These are phyloP conservation scores for Alternaria hordeiaustralica DNA, from an alignment of 2,329 filamentous ascomycete species.

Conservation along the genomic window DNA sequence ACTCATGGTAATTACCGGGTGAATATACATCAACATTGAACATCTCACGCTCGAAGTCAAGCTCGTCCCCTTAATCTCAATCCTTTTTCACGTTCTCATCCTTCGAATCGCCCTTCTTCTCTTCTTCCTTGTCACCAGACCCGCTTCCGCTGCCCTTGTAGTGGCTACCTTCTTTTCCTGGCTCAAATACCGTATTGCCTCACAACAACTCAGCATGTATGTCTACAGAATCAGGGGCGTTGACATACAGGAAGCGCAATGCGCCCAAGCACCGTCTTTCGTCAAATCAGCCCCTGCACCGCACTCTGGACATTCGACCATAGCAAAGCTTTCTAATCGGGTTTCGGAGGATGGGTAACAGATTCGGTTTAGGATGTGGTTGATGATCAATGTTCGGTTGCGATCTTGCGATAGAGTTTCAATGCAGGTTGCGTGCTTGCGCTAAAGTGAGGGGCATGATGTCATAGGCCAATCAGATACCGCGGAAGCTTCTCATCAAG, in stretches of 20 bases:
- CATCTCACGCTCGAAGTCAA: neutral
- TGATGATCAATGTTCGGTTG: neutral
- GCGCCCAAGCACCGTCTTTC: slow-evolving; percentile 37
- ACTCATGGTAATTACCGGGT: neutral
- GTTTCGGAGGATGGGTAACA: neutral
- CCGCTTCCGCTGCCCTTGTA: slow-evolving; percentile 34
- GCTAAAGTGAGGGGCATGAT: slow-evolving; percentile 20
- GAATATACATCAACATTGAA: neutral
- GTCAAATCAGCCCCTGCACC: slow-evolving; percentile 36
- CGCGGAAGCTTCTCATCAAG: neutral
- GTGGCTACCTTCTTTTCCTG: slow-evolving; percentile 34
- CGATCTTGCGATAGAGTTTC: slow-evolving; percentile 1
- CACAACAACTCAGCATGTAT: neutral
- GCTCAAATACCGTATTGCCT: slow-evolving; percentile 35
- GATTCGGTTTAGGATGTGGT: neutral
- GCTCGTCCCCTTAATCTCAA: neutral
- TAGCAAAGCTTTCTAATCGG: slow-evolving; percentile 2
- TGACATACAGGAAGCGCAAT: slow-evolving; percentile 37
- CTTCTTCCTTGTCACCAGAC: slow-evolving; percentile 35
- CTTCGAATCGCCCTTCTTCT: slow-evolving; percentile 20
- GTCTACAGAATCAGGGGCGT: neutral
- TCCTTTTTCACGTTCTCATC: slow-evolving; percentile 14
- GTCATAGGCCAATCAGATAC: slow-evolving; percentile 14
- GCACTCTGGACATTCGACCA: slow-evolving; percentile 39
- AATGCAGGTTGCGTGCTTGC: neutral